Base-by-base conservation (phyloP, 2,329 filamentous ascomycete species). In the Penicillium sp. region DNA sequence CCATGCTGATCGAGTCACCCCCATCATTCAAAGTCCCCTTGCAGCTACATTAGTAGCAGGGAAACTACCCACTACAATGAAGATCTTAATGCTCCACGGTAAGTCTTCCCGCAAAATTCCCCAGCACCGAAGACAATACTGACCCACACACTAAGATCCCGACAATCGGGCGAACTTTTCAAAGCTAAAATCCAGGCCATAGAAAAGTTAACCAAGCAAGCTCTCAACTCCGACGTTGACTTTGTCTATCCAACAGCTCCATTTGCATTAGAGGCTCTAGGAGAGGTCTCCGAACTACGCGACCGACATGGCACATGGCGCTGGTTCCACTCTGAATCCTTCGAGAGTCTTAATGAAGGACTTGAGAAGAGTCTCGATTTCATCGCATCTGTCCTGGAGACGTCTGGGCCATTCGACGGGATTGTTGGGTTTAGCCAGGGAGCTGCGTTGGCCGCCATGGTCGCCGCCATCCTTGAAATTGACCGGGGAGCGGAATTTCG, bases 131-230 rank as follows among this genome's bases (percentile, higher is more conserved):
- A 39, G 16, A 41, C 16, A 13, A 21, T 22, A 21, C 24, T 24
- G 22, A 27, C 29, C 16, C 29, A 6, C 8, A 22, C 4, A 29
- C 19, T 16, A 57, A 50, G 55, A 45, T 53, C 55, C 29, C 55
- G 55, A 9, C 55, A 57, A 57, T 57, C 55, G 27, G 55, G 55
- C 5, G 55, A 57, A 27, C 55, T 57, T 19, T 57, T 57, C 21
- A 45, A 37, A 44, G 55, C 55, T 5, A 57, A 57, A 26, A 21
- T 57, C 9, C 55, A 57, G n/a, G 50, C 19, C 10, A 33, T 57
- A 16, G 55, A 57, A 22, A 57, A 57, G 22, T 14, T 53, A 3
- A 33, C 48, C 16, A 19, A 49, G 21, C 44, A 29, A 31, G 46
- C 49, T 5, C 24, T 49, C 9, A n/a, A 14, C 3, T 8, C 26